phyloP scores from a whole-genome alignment of 768 basidiomycete genomes.

The Crassisporium funariophilum region DNA sequence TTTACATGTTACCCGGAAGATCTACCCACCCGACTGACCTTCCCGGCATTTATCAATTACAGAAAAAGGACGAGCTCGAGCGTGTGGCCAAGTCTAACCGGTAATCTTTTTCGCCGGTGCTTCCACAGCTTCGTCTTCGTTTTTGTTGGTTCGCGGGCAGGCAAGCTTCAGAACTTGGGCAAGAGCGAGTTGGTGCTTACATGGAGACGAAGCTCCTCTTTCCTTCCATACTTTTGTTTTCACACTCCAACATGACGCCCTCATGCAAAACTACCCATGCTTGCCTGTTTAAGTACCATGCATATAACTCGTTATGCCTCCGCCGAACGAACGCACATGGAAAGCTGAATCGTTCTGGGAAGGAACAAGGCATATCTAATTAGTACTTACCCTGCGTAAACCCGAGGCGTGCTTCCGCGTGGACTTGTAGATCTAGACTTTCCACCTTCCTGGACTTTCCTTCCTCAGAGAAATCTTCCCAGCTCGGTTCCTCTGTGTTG shows the following conservation, averaged over 20 bases:
- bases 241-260: conserved; percentile 18
- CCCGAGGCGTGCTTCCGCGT: too few relatives aligned
- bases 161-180: conserved; percentile 22
- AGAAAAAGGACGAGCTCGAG: conserved; percentile 99
- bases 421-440: too few relatives aligned
- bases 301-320: conserved; percentile 23
- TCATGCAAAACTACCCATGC: conserved; percentile 14
- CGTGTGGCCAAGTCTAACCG: conserved; percentile 99
- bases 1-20: background rate
- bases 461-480: background rate
- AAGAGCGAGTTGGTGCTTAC: conserved; percentile 14
- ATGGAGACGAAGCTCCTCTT: conserved; percentile 17
- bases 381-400: too few relatives aligned
- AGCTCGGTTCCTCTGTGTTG: background rate
- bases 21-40: conserved; percentile 1
- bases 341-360: background rate
- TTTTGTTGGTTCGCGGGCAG: conserved; percentile 26
- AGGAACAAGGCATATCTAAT: too few relatives aligned
- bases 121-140: conserved; percentile 16
- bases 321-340: conserved; percentile 8
- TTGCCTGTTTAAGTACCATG: conserved; percentile 24
- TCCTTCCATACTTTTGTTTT: conserved; percentile 19
- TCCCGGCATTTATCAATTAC: conserved; percentile 18
- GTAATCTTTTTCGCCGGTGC: conserved; percentile 52
- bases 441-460: too few relatives aligned